phyloP scores from a whole-genome alignment of 2,329 filamentous ascomycete species.

The Clarireedia hainanense region DNA sequence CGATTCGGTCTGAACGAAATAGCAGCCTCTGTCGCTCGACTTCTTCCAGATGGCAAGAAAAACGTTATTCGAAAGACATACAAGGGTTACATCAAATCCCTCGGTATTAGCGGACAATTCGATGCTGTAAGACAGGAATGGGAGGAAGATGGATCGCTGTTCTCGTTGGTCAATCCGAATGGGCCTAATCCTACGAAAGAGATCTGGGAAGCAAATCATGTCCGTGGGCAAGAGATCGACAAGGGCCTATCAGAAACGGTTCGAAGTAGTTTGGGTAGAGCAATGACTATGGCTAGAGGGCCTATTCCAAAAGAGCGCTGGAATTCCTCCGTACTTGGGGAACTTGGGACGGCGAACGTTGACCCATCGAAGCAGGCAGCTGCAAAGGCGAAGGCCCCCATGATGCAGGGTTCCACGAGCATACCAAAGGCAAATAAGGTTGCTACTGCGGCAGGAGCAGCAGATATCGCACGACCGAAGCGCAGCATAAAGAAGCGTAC shows the following conservation, averaged over 20 bases:
- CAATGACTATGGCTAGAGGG: slow-evolving; percentile 51
- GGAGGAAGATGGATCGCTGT: slow-evolving; percentile 32
- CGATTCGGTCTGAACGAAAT: slow-evolving; percentile 48
- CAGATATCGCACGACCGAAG: slow-evolving; percentile 44
- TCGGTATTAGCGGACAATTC: slow-evolving; percentile 54
- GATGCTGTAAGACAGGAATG: slow-evolving; percentile 50
- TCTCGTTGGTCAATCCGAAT: slow-evolving; percentile 39
- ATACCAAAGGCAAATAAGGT: not conserved
- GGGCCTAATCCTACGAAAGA: slow-evolving; percentile 36
- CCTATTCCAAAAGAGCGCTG: slow-evolving; percentile 45
- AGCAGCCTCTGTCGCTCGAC: slow-evolving; percentile 54
- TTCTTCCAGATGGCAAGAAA: slow-evolving; percentile 58
- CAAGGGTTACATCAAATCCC: slow-evolving; percentile 59
- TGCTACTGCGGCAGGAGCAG: not conserved
- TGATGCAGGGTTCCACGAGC: not conserved
- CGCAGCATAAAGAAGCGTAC: slow-evolving; percentile 64
- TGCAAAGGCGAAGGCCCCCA: slow-evolving; percentile 7
- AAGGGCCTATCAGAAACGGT: slow-evolving; percentile 43
- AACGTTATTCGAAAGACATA: slow-evolving; percentile 61
- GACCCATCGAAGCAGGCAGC: slow-evolving; percentile 13
- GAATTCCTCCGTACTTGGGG: slow-evolving; percentile 52
- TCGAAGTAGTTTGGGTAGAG: slow-evolving; percentile 39
- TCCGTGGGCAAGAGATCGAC: slow-evolving; percentile 47
- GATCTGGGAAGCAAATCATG: slow-evolving; percentile 47
- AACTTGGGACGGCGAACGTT: slow-evolving; percentile 30